These are phyloP conservation scores for Candida pseudoglaebosa DNA, from an alignment of 805 yeast species.

Conservation along the genomic window DNA sequence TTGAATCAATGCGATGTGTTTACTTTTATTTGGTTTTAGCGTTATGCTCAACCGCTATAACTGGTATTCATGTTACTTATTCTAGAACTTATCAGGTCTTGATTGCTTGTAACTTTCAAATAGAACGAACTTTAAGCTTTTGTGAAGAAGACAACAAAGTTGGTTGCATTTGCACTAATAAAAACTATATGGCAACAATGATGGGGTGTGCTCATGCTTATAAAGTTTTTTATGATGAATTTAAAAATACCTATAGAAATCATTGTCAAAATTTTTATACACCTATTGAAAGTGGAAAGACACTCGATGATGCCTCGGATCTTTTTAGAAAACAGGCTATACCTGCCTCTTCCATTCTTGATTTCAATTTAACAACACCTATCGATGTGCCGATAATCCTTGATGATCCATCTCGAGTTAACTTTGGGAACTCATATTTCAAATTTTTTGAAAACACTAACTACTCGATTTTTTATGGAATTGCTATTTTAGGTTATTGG, in stretches of 20 bases:
- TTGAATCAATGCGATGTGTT: neutral
- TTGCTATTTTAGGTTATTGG: slow-evolving; percentile 30
- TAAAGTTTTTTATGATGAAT: slow-evolving; percentile 8
- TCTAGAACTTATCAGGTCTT: neutral
- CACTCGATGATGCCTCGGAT: slow-evolving; percentile 12
- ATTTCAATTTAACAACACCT: slow-evolving; percentile 18
- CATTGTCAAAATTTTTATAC: slow-evolving; percentile 17
- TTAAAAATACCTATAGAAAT: slow-evolving; percentile 10
- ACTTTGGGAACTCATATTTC: slow-evolving; percentile 20
- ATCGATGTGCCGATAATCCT: slow-evolving; percentile 24
- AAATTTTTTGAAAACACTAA: slow-evolving; percentile 40
- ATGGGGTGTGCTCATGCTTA: slow-evolving; percentile 22
- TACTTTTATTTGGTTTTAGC: slow-evolving; percentile 1
- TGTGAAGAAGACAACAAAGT: neutral
- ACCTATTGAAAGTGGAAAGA: slow-evolving; percentile 18
- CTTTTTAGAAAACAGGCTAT: slow-evolving; percentile 15
- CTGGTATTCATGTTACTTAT: neutral
- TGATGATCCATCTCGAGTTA: slow-evolving; percentile 9
- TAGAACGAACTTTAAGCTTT: neutral
- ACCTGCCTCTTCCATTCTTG: slow-evolving; percentile 14
- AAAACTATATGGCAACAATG: slow-evolving; percentile 26
- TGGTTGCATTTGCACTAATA: slow-evolving; percentile 22
- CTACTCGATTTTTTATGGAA: slow-evolving; percentile 43
- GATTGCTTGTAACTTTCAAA: slow-evolving; percentile 3
- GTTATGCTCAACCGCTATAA: neutral